These are phyloP conservation scores for Saussurea involucrata DNA, from an alignment of 129 eudicot species.

Conservation along the genomic window DNA sequence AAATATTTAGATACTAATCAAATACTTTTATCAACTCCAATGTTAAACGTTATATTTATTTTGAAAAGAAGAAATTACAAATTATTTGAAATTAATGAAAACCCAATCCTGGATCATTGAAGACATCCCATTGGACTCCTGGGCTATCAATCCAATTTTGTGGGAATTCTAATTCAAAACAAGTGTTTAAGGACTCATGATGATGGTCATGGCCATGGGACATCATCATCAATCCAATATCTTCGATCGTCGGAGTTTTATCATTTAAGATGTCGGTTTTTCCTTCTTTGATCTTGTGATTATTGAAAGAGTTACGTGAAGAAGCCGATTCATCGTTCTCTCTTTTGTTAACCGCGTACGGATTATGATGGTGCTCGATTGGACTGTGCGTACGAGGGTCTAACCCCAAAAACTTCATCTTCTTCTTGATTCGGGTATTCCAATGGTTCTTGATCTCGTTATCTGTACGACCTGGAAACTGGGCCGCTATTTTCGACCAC, in stretches of 20 bases:
- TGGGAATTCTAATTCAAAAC: conserved; percentile 34
- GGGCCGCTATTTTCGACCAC: conserved; percentile 64
- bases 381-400: conserved; percentile 70
- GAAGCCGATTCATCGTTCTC: conserved; percentile 21
- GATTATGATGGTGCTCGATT: conserved; percentile 16
- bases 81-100: conserved; percentile 5
- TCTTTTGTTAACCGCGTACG: background rate
- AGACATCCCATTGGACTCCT: conserved; percentile 50
- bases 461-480: conserved; percentile 63
- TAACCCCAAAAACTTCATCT: conserved; percentile 51
- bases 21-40: background rate
- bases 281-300: conserved; percentile 17
- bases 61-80: conserved; percentile 3
- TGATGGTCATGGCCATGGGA: background rate
- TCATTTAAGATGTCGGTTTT: conserved; percentile 2
- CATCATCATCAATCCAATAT: conserved; percentile 32
- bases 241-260: conserved; percentile 12
- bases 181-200: conserved; percentile 28
- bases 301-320: background rate
- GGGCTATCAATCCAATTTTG: conserved; percentile 54
- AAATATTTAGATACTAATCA: background rate
- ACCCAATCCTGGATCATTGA: conserved; percentile 32
- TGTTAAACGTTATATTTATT: conserved; percentile 7
- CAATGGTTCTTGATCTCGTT: conserved; percentile 64
- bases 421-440: conserved; percentile 78